Conservation (phyloP, 441 rosid genomes). For the Macaranga tanarius region DNA sequence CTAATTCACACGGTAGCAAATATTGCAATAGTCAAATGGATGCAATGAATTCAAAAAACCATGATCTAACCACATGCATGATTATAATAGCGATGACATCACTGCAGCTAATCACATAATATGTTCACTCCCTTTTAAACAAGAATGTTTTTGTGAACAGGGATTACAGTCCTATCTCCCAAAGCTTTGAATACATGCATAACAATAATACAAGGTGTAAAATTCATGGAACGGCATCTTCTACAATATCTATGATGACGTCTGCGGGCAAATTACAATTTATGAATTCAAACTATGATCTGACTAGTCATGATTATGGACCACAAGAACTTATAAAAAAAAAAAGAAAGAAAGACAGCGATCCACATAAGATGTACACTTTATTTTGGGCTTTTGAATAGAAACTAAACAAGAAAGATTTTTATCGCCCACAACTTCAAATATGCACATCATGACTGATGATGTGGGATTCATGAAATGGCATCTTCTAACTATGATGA, state of each 20-base stretch:
- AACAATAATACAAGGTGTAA: background rate
- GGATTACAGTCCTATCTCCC: background rate
- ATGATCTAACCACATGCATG: background rate
- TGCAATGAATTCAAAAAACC: background rate
- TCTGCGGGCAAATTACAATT: background rate
- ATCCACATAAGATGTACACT: background rate
- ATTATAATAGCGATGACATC: background rate
- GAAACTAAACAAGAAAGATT: background rate
- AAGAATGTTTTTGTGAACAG: background rate
- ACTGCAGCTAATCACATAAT: background rate
- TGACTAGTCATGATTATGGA: background rate
- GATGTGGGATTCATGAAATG: slow-evolving; percentile 1
- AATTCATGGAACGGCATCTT: slow-evolving; percentile 4
- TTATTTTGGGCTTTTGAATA: background rate
- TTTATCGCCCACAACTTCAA: background rate
- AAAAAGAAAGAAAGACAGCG: background rate
- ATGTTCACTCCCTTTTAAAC: background rate
- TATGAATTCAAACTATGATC: background rate
- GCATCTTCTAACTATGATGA: slow-evolving; percentile 5
- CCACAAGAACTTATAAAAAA: background rate
- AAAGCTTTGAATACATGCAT: background rate
- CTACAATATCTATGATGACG: slow-evolving; percentile 2
- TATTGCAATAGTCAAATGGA: background rate
- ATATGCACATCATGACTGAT: background rate
- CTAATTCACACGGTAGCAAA: background rate